Percentiles rank a stretch among this genome's conserved stretches.
phyloP scores from a whole-genome alignment of 306 rosid species.

The Ziziphus jujuba region DNA sequence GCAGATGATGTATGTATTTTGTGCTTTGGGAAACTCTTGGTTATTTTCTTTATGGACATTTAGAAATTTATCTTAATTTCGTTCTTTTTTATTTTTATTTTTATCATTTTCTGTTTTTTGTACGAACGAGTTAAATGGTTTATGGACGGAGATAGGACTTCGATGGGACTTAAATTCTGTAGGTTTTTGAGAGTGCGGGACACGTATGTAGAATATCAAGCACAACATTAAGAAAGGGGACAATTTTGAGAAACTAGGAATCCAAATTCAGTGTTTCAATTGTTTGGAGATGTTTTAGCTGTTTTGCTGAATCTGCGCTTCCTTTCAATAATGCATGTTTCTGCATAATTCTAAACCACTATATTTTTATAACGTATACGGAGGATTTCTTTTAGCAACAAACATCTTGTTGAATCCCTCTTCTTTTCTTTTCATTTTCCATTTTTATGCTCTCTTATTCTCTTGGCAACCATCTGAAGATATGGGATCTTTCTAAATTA shows the following conservation, averaged over 20 bases:
- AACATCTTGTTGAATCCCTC: not conserved
- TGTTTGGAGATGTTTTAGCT: not conserved
- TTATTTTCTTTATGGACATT: conserved; percentile 9
- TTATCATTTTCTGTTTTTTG: no score
- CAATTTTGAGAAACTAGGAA: not conserved
- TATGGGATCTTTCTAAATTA: conserved; percentile 19
- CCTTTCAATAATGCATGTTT: not conserved
- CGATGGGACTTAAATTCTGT: conserved; percentile 12
- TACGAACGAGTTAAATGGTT: not conserved
- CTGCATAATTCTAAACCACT: conserved; percentile 3
- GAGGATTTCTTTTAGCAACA: not conserved
- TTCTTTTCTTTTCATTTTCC: not conserved
- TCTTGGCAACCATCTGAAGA: conserved; percentile 16
- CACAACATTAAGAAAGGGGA: not conserved
- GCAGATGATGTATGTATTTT: not conserved
- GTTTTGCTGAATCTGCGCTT: not conserved
- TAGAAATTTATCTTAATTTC: conserved; percentile 10
- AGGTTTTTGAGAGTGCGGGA: not conserved
- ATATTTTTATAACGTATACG: not conserved
- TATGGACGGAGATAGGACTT: conserved; percentile 14
- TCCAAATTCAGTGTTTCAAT: conserved; percentile 1
- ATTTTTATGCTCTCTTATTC: not conserved
- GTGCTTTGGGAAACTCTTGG: not conserved
- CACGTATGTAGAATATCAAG: not conserved
- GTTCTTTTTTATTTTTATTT: not conserved